These are phyloP conservation scores for Effrenium voratum DNA, from an alignment of 73 alveolate genomes.

Conservation along the genomic window DNA sequence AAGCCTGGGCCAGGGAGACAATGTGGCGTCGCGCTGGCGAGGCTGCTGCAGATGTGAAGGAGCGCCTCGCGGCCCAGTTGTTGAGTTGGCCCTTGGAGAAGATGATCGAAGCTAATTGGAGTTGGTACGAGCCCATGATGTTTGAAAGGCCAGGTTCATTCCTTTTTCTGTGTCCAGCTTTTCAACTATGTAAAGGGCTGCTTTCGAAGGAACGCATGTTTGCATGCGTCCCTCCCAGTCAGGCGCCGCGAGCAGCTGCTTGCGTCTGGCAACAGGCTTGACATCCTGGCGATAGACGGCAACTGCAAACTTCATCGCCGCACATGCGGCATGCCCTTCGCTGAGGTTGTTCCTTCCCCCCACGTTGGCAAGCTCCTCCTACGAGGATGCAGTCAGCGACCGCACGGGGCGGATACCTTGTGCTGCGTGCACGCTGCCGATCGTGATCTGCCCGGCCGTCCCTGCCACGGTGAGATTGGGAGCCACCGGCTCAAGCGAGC, in stretches of 20 bases:
- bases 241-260: slow-evolving; percentile 19
- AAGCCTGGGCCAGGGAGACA: slow-evolving; percentile 20
- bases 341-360: neutral
- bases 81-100: slow-evolving; percentile 15
- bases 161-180: neutral
- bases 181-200: neutral
- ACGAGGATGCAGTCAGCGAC: neutral
- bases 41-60: neutral
- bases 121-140: slow-evolving; percentile 26
- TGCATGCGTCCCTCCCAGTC: neutral
- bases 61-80: neutral
- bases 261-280: neutral
- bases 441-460: neutral
- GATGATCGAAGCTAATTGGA: neutral
- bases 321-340: slow-evolving; percentile 4
- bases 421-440: neutral
- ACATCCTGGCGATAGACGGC: slow-evolving; percentile 4
- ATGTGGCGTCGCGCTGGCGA: slow-evolving; percentile 39
- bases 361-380: neutral
- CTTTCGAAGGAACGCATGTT: neutral
- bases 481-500: slow-evolving; percentile 11
- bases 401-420: neutral
- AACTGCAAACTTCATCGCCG: slow-evolving; percentile 4
- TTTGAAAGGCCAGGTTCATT: neutral
- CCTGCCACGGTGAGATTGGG: neutral